Evolutionary conservation across 2,329 filamentous ascomycete species (phyloP).

Genomic region (Monosporascus sp.): DNA sequence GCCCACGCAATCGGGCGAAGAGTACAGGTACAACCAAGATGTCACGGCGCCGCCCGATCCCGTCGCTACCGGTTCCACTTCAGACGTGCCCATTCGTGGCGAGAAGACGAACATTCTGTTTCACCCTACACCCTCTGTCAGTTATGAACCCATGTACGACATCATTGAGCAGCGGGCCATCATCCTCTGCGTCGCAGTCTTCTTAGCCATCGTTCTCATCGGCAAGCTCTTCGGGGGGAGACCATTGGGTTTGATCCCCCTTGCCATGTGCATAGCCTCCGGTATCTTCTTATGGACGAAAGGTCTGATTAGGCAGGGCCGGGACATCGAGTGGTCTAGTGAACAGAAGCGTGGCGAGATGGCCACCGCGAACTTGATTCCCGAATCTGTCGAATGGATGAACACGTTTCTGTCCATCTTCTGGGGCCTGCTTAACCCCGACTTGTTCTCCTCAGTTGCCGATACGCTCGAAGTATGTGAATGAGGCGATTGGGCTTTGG

Average conservation of each 20-base stretch:
- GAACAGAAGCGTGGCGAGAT: slow-evolving; percentile 81
- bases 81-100: slow-evolving; percentile 90
- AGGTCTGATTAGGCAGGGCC: slow-evolving; percentile 74
- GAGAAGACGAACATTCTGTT: slow-evolving; percentile 97
- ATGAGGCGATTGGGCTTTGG: not conserved
- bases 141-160: slow-evolving; percentile 83
- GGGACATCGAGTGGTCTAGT: slow-evolving; percentile 81
- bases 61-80: slow-evolving; percentile 73
- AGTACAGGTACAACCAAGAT: slow-evolving; percentile 83
- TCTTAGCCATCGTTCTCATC: slow-evolving; percentile 67
- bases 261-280: slow-evolving; percentile 66
- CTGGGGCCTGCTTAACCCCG: slow-evolving; percentile 90
- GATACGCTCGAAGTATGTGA: slow-evolving; percentile 66
- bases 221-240: slow-evolving; percentile 76
- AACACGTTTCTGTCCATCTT: slow-evolving; percentile 80
- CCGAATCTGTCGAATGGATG: slow-evolving; percentile 94
- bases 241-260: slow-evolving; percentile 69
- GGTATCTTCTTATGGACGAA: slow-evolving; percentile 88
- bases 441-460: slow-evolving; percentile 89
- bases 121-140: slow-evolving; percentile 85
- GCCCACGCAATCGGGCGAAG: slow-evolving; percentile 63
- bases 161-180: slow-evolving; percentile 70
- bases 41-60: slow-evolving; percentile 88
- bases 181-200: slow-evolving; percentile 63
- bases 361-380: slow-evolving; percentile 82